Base-by-base conservation (phyloP, 1,284 basidiomycete species). In the Mycena citricolor region DNA sequence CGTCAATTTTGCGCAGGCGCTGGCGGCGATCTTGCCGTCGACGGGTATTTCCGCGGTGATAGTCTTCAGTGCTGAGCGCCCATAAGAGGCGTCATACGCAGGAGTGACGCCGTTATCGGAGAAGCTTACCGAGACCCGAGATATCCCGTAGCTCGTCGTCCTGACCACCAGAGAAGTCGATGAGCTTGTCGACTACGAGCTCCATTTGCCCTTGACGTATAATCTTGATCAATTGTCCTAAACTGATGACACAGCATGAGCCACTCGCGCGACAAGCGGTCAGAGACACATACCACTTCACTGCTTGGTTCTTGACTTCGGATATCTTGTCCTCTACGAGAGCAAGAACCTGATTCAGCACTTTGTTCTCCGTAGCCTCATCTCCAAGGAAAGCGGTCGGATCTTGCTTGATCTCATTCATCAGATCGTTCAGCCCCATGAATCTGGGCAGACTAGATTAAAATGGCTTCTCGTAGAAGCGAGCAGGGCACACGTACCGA, bases 231-330 rank as follows among this genome's bases (percentile, higher is more conserved):
- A 95, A 74, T 54, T 87, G 83, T 21, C 90, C 90, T 25, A 95
- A 72, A 57, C 90, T 93, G 21, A n/a, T 16, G 8, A 17, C 32
- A 21, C 39, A 39, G 54, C 20, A 32, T 53, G 23, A 52, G 12
- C 44, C 40, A 26, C 20, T 14, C 16, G 14, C 36, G 33, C 17
- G 13, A 2, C 6, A 7, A 25, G 22, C n/a, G 28, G 47, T 10
- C 46, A 28, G 16, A 20, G 11, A 38, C 13, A 56, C 77, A 46
- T 57, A 91, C 94, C 91, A 94, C 70, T 93, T 91, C 12, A 97
- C 94, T 2, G 93, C 92, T 61, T 94, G 88, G 63, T 97, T 97
- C 75, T 98, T 98, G 54, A 99, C 97, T 69, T 99, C 95, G 12
- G 91, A 92, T 58, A 97, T 97, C 67, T 85, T 85, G 69, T 99